Conservation (phyloP, 768 basidiomycete species). For the Trametes punicea region DNA sequence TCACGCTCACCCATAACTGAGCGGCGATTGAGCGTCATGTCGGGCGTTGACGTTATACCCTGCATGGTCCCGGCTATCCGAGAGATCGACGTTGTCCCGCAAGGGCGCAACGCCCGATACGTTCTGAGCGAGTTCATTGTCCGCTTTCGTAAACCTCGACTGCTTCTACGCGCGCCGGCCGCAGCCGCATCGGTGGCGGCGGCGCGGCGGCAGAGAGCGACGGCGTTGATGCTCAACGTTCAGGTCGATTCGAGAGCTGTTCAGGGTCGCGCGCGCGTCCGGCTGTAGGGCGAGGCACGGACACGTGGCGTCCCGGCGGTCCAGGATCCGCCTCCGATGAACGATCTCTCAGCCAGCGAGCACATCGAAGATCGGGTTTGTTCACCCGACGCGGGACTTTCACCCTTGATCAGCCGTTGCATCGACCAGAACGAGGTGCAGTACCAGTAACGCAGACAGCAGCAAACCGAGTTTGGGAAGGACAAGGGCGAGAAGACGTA, state of each 20-base stretch:
- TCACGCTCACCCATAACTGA: too few relatives aligned
- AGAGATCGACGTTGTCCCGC: not conserved
- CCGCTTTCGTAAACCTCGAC: not conserved
- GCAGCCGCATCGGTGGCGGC: not conserved
- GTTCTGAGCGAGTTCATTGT: too few relatives aligned
- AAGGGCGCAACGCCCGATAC: too few relatives aligned
- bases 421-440: too few relatives aligned
- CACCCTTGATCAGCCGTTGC: not conserved
- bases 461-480: too few relatives aligned
- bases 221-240: not conserved
- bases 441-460: too few relatives aligned
- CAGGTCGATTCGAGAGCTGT: not conserved
- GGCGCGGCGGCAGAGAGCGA: not conserved
- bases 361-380: slow-evolving; percentile 1
- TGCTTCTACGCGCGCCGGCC: not conserved
- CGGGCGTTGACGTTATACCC: too few relatives aligned
- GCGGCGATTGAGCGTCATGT: not conserved
- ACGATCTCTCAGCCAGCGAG: not conserved
- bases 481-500: too few relatives aligned
- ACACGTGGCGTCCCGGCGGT: slow-evolving; percentile 6
- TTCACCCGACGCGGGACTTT: not conserved
- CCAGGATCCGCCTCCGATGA: not conserved
- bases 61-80: too few relatives aligned
- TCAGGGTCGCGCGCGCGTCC: not conserved
- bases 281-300: not conserved